Base-by-base conservation (phyloP, 805 yeast species). In the Saturnispora saitoi region DNA sequence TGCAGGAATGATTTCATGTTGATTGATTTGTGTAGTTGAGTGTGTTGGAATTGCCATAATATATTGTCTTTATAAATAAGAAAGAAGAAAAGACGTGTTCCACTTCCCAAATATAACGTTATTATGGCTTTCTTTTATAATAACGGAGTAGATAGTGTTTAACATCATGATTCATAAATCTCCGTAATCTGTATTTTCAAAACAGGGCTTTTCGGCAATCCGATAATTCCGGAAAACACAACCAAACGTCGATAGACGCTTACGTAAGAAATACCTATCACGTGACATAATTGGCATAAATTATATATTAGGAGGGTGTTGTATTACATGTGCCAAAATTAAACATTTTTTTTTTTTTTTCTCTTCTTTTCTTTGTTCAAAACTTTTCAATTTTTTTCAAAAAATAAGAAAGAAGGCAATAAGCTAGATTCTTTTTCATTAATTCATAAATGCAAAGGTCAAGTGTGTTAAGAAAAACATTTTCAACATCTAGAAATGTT, bases 1-100 rank as follows among this genome's bases (percentile, higher is more conserved):
- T n/a, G 78, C 72, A 2, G 95, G 95, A 30, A 86, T 73, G 31
- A 81, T 76, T 60, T 81, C 86, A n/a, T 62, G 57, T 49, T 70
- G 66, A 24, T 51, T 53, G 15, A 54, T 53, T 19, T 49, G 52
- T 3, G 51, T 52, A 2, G 42, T 43, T 12, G 49, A 44, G 31
- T 49, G 52, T 28, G 47, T 34, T 40, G 50, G 47, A 41, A 48
- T 48, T 12, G 53, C 50, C 53, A 50, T 51, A 17, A 17, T 46
- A 4, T 10, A 36, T n/a, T n/a, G 37, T 30, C 4, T 30, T 12
- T 19, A 14, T 9, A 39, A 12, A n/a, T n/a, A n/a, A 15, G 15
- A 15, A 26, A 43, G 34, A 20, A 44, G 36, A 37, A 11, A 32
- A 20, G 29, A n/a, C n/a, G n/a, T n/a, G n/a, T n/a, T n/a, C n/a